Evolutionary conservation across 2,329 filamentous ascomycete species (phyloP).

Genomic region (Sclerotinia minor): DNA sequence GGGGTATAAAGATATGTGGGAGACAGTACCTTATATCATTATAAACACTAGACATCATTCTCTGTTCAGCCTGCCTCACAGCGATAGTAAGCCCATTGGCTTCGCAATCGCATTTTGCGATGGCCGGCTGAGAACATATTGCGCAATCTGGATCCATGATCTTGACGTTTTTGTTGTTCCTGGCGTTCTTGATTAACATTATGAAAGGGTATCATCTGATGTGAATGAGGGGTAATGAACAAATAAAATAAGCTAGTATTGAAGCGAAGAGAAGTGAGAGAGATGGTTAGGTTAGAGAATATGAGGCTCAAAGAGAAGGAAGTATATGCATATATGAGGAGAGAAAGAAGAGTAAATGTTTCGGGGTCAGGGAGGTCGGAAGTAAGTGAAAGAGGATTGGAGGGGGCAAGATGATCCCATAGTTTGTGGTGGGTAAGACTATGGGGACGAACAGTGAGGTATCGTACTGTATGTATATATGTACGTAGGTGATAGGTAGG

Average conservation of each 20-base stretch:
- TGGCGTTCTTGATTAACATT: constrained; percentile 38
- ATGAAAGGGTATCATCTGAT: constrained; percentile 34
- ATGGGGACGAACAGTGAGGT: constrained; percentile 6
- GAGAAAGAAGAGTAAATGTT: constrained; percentile 1
- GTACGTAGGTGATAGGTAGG: constrained; percentile 4
- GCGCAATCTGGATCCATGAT: constrained; percentile 71
- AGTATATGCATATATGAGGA: background rate
- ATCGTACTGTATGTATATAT: constrained; percentile 12
- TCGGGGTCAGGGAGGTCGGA: background rate
- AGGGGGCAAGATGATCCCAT: constrained; percentile 8
- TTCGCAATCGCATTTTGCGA: constrained; percentile 63
- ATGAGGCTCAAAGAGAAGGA: constrained; percentile 7
- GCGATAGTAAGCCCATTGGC: constrained; percentile 63
- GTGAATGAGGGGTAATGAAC: constrained; percentile 1
- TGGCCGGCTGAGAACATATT: constrained; percentile 62
- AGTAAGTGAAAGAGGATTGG: background rate
- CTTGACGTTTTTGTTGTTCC: constrained; percentile 46
- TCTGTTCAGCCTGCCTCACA: constrained; percentile 61
- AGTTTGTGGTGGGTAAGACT: constrained; percentile 4
- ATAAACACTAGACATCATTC: constrained; percentile 64
- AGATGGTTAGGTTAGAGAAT: background rate
- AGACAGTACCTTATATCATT: constrained; percentile 59
- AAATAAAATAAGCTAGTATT: background rate
- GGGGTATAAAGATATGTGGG: background rate
- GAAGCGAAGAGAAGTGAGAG: background rate